Conservation (phyloP, 495 filamentous ascomycete species). For the Penicillium bialowiezense region DNA sequence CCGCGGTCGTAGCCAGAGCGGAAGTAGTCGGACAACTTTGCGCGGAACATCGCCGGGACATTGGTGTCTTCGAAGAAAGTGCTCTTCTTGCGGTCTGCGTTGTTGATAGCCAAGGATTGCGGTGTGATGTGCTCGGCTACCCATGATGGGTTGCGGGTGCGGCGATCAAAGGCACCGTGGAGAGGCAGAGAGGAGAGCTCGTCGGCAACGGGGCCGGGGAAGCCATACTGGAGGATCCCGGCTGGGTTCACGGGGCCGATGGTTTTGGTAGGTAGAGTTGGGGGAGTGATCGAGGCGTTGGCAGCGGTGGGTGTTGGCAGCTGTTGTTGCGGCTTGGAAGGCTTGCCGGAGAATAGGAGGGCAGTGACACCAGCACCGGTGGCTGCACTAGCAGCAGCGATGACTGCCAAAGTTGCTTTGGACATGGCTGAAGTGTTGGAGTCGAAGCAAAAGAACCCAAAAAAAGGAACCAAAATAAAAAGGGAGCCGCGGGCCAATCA, state of each 20-base stretch:
- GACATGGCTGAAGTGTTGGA: slow-evolving; percentile 54
- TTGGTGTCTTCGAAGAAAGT: slow-evolving; percentile 75
- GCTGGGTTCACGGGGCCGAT: slow-evolving; percentile 71
- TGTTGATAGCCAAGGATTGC: slow-evolving; percentile 67
- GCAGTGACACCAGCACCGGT: slow-evolving; percentile 83
- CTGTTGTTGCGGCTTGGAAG: slow-evolving; percentile 44
- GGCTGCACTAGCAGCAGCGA: slow-evolving; percentile 85
- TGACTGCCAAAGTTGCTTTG: slow-evolving; percentile 80
- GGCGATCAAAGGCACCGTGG: slow-evolving; percentile 85
- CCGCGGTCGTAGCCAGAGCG: slow-evolving; percentile 77
- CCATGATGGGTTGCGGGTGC: slow-evolving; percentile 90
- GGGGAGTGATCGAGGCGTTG: slow-evolving; percentile 30
- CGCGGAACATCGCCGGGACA: slow-evolving; percentile 85
- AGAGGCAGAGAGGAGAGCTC: slow-evolving; percentile 70
- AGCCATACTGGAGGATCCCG: slow-evolving; percentile 94
- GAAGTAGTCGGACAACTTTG: slow-evolving; percentile 86
- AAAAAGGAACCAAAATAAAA: slow-evolving; percentile 7
- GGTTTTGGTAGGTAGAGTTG: slow-evolving; percentile 38
- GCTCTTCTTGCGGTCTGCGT: slow-evolving; percentile 82
- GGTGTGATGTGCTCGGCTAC: slow-evolving; percentile 97
- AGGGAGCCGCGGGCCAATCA: slow-evolving; percentile 23
- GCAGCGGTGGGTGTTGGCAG: slow-evolving; percentile 28
- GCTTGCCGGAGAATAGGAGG: slow-evolving; percentile 66
- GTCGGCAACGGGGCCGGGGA: slow-evolving; percentile 87
- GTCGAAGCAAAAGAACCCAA: background rate